phyloP scores from a whole-genome alignment of 1,284 basidiomycete genomes.

The Apiotrichum montevideense region DNA sequence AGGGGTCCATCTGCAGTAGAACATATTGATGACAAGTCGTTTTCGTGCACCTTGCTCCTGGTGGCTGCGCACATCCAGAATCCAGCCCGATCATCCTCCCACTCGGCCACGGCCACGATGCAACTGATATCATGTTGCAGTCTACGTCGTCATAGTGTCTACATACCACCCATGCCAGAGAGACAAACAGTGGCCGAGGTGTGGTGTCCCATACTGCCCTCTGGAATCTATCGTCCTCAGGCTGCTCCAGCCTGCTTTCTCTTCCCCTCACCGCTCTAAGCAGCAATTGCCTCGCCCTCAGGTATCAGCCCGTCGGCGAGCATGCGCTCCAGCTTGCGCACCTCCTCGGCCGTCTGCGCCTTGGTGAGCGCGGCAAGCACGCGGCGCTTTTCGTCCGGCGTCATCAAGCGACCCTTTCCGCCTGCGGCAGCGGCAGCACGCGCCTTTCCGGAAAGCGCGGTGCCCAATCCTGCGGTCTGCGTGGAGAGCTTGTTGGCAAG shows the following conservation, averaged over 20 bases:
- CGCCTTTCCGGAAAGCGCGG: constrained; percentile 48
- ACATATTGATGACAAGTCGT: too few species aligned
- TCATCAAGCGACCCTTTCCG: constrained; percentile 67
- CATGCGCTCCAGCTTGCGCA: constrained; percentile 78
- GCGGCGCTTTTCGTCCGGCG: constrained; percentile 81
- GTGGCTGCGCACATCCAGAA: too few species aligned
- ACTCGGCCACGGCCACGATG: neutral
- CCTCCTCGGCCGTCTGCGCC: constrained; percentile 85
- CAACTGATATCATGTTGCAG: neutral
- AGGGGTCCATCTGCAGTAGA: neutral
- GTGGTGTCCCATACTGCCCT: too few species aligned
- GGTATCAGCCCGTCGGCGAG: constrained; percentile 80
- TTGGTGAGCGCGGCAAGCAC: constrained; percentile 85
- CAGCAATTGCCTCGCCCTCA: constrained; percentile 33
- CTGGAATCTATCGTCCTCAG: too few species aligned
- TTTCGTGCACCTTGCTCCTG: too few species aligned
- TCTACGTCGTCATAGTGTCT: neutral
- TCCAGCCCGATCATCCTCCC: too few species aligned
- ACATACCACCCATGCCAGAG: too few species aligned
- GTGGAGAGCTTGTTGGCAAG: constrained; percentile 72
- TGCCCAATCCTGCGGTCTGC: constrained; percentile 60
- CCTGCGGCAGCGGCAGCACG: constrained; percentile 52
- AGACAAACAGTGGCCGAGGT: neutral
- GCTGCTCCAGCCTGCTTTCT: too few species aligned
- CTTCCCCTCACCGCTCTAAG: neutral